Percentiles rank a stretch among this genome's conserved stretches.
Conservation (phyloP, 116 monocot species). For the Trichopus zeylanicus region DNA sequence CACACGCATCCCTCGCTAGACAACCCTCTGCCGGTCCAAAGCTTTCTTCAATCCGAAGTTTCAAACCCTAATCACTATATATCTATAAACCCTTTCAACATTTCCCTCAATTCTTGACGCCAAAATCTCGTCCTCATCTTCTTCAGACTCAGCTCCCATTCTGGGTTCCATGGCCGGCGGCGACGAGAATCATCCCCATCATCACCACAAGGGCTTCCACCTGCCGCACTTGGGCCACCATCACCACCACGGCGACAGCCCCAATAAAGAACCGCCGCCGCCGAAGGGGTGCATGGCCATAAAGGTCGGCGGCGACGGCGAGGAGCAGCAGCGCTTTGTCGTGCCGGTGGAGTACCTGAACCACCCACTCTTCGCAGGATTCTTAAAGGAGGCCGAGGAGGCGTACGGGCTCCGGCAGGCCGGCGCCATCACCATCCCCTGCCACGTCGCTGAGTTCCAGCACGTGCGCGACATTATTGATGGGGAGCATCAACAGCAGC, state of each 20-base stretch:
- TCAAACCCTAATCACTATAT: no score
- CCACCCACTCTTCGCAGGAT: constrained; percentile 52
- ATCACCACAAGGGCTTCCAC: constrained; percentile 3
- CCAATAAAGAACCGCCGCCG: background rate
- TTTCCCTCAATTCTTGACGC: no score
- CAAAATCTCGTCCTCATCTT: background rate
- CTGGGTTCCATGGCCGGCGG: background rate
- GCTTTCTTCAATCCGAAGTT: no score
- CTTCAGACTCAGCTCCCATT: no score
- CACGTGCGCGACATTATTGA: constrained; percentile 41
- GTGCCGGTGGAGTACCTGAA: constrained; percentile 54
- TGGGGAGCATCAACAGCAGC: constrained; percentile 8
- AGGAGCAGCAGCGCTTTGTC: constrained; percentile 50
- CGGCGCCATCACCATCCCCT: constrained; percentile 62
- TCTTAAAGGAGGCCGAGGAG: constrained; percentile 67
- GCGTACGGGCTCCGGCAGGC: constrained; percentile 50
- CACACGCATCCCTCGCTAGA: no score
- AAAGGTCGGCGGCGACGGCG: constrained; percentile 47
- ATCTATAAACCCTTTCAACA: no score
- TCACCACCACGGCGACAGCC: no score
- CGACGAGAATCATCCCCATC: background rate
- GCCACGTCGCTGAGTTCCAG: constrained; percentile 42
- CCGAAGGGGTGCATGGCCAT: constrained; percentile 65
- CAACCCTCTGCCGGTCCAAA: no score
- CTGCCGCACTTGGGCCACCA: background rate